phyloP scores from a whole-genome alignment of 495 filamentous ascomycete genomes.

The Trichocladium uniseriatum region DNA sequence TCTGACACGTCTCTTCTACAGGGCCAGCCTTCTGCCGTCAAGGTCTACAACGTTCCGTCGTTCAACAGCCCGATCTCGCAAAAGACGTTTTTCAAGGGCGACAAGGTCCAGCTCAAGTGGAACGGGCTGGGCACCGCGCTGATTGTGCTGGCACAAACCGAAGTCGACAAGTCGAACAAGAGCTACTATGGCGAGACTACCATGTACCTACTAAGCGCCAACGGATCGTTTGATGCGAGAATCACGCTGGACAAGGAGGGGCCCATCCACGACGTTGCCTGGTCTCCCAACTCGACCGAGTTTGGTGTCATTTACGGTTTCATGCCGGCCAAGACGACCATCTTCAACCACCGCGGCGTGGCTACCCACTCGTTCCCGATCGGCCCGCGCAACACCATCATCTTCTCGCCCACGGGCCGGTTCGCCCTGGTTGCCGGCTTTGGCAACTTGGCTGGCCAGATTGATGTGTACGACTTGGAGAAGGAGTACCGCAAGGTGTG shows the following conservation, averaged over 20 bases:
- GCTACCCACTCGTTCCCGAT: conserved; percentile 74
- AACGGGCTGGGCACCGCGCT: conserved; percentile 80
- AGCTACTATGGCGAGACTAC: conserved; percentile 99
- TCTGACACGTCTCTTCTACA: conserved; percentile 24
- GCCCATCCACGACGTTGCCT: conserved; percentile 95
- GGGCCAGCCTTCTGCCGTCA: conserved; percentile 87
- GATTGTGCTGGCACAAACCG: conserved; percentile 94
- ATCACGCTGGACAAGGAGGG: conserved; percentile 94
- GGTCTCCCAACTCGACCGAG: conserved; percentile 92
- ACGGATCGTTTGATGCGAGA: conserved; percentile 84
- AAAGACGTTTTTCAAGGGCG: conserved; percentile 98
- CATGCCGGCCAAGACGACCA: conserved; percentile 95
- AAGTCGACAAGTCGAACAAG: conserved; percentile 95
- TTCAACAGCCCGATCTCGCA: conserved; percentile 76
- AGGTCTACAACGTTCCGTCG: conserved; percentile 85
- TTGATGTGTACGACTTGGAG: conserved; percentile 93
- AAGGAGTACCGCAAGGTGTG: conserved; percentile 83
- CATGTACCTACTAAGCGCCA: conserved; percentile 87
- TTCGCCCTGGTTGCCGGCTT: conserved; percentile 94
- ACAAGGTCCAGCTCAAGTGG: conserved; percentile 98
- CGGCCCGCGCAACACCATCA: conserved; percentile 83
- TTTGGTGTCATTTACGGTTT: conserved; percentile 96
- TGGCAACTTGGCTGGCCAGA: conserved; percentile 92
- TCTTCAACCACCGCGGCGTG: conserved; percentile 82
- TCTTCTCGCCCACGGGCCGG: conserved; percentile 87